Percentiles rank a stretch among this genome's conserved stretches.
phyloP scores from a whole-genome alignment of 2,329 filamentous ascomycete species.

The Domatiomyces catenatus region DNA sequence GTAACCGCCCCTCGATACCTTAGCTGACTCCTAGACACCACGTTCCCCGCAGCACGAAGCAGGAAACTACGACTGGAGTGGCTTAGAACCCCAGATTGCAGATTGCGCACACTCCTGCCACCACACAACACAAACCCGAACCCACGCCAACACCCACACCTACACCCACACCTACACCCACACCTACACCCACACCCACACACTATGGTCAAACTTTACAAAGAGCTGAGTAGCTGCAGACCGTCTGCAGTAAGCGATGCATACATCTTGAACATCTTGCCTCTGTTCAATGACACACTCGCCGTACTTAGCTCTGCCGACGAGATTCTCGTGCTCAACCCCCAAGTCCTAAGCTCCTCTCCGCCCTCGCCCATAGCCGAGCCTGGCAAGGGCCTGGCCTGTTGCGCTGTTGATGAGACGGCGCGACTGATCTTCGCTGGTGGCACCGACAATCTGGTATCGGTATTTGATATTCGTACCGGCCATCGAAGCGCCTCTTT shows the following conservation, averaged over 20 bases:
- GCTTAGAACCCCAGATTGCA: not conserved
- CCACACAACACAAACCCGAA: not conserved
- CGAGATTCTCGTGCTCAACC: constrained; percentile 14
- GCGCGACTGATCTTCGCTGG: constrained; percentile 10
- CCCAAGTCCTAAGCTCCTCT: constrained; percentile 3
- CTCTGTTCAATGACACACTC: constrained; percentile 8
- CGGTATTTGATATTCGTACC: constrained; percentile 13
- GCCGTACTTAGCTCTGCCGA: constrained; percentile 16
- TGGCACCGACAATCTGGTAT: constrained; percentile 10
- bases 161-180: not conserved
- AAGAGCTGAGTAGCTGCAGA: constrained; percentile 5
- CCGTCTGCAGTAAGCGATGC: constrained; percentile 11
- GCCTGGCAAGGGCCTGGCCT: constrained; percentile 4
- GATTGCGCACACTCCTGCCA: not conserved
- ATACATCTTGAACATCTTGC: constrained; percentile 15
- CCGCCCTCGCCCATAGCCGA: not conserved
- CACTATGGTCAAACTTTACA: constrained; percentile 7
- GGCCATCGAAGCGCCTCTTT: constrained; percentile 6
- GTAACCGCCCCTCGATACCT: too few species aligned
- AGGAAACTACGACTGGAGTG: too few species aligned
- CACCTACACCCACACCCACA: not conserved
- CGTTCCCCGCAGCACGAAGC: too few species aligned
- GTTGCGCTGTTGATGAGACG: constrained; percentile 7
- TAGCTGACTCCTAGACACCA: too few species aligned
- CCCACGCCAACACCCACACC: not conserved